Evolutionary conservation across 164 flowering plant genomes (phyloP).

Genomic region (Paratinospora sagittata): DNA sequence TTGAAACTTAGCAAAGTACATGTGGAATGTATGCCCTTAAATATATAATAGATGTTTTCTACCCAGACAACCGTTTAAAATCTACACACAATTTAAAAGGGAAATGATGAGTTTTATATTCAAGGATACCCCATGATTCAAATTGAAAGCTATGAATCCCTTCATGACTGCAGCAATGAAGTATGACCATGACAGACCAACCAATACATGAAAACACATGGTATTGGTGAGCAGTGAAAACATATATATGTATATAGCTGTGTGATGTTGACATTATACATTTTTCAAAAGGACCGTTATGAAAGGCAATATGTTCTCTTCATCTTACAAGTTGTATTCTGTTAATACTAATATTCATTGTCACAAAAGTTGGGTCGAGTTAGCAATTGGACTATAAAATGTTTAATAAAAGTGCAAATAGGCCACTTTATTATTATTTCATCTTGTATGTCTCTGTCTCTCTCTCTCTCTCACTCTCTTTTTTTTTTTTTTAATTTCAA

Average conservation of each 20-base stretch:
- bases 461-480: no score
- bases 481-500: no score
- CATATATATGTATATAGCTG: neutral
- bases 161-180: neutral
- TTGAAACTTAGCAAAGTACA: no score
- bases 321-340: no score
- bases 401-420: no score
- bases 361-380: no score
- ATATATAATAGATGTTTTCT: neutral
- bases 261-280: neutral
- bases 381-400: no score
- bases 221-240: no score
- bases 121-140: neutral
- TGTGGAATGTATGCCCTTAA: no score
- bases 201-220: neutral
- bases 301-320: no score
- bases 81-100: neutral
- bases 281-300: neutral
- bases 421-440: neutral
- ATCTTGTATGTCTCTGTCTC: no score
- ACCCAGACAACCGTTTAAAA: neutral
- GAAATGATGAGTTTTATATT: neutral
- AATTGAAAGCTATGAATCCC: neutral
- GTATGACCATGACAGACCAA: neutral
- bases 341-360: no score